These are phyloP conservation scores for Parathielavia hyrcaniae DNA, from an alignment of 495 filamentous ascomycete species.

Conservation along the genomic window DNA sequence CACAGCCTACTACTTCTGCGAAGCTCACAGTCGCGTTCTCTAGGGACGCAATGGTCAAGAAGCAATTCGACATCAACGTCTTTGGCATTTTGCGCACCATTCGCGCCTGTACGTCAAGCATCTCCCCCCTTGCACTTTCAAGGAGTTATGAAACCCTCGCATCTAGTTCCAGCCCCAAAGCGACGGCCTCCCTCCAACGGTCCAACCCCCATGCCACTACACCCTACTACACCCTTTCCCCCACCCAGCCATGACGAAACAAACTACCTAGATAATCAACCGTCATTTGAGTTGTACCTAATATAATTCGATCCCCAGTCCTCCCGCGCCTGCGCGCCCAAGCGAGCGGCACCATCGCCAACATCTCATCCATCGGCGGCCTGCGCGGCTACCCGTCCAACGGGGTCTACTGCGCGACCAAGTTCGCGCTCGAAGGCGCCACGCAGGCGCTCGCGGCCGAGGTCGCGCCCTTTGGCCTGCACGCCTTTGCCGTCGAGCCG, in stretches of 20 bases:
- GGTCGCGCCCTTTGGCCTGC: conserved; percentile 2
- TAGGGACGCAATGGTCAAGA: not conserved
- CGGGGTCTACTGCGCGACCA: conserved; percentile 4
- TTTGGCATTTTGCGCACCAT: conserved; percentile 41
- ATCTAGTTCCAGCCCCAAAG: too few relatives aligned
- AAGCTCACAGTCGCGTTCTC: not conserved
- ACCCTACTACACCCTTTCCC: too few relatives aligned
- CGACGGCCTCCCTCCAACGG: too few relatives aligned
- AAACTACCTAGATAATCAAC: too few relatives aligned
- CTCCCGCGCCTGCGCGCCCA: conserved; percentile 45
- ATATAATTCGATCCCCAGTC: too few relatives aligned
- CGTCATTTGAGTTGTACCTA: too few relatives aligned
- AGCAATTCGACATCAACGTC: conserved; percentile 43
- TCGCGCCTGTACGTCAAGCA: conserved; percentile 26
- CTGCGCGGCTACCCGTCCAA: not conserved
- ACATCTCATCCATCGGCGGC: conserved; percentile 4
- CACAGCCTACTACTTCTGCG: not conserved
- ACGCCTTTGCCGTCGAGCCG: not conserved
- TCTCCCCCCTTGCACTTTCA: too few relatives aligned
- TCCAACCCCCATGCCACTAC: too few relatives aligned
- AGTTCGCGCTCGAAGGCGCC: conserved; percentile 1
- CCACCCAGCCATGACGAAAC: too few relatives aligned
- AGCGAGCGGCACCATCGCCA: conserved; percentile 37
- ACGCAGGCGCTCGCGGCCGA: not conserved
- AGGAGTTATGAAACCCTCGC: too few relatives aligned